Percentiles rank a stretch among this genome's conserved stretches.
These are phyloP conservation scores for Ophiostoma australiae DNA, from an alignment of 2,329 filamentous ascomycete species.

Conservation along the genomic window DNA sequence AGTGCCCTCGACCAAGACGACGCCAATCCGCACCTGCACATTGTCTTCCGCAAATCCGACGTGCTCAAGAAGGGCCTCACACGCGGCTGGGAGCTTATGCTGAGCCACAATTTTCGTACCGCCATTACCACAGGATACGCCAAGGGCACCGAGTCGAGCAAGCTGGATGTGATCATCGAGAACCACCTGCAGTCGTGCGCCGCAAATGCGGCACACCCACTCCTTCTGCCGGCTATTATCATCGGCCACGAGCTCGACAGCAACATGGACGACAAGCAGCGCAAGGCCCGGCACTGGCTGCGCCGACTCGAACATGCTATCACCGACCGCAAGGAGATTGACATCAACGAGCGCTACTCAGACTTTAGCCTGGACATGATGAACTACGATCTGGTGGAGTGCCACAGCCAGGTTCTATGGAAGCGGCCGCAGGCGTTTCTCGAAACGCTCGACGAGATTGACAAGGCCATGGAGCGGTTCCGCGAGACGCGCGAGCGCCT, in stretches of 20 bases:
- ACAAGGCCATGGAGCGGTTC: conserved; percentile 27
- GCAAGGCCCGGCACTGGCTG: conserved; percentile 58
- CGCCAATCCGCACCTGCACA: conserved; percentile 54
- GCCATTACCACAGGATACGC: conserved; percentile 56
- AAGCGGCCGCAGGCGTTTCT: conserved; percentile 53
- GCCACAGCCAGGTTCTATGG: conserved; percentile 40
- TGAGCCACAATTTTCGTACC: conserved; percentile 53
- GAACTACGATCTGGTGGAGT: conserved; percentile 59
- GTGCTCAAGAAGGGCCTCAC: conserved; percentile 60
- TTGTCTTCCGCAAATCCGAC: conserved; percentile 62
- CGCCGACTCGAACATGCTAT: conserved; percentile 57
- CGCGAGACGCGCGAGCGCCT: conserved; percentile 18
- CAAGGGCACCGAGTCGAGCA: conserved; percentile 56
- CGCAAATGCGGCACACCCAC: conserved; percentile 50
- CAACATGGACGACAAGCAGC: conserved; percentile 56
- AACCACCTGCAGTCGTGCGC: conserved; percentile 48
- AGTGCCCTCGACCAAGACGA: conserved; percentile 53
- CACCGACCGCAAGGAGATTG: conserved; percentile 56
- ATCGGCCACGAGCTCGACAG: conserved; percentile 54
- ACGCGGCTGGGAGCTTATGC: conserved; percentile 60
- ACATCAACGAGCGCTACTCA: conserved; percentile 50
- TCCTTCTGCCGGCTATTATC: conserved; percentile 56
- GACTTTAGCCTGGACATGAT: conserved; percentile 55
- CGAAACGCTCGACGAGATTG: conserved; percentile 28
- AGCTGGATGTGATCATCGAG: conserved; percentile 45